Percentiles rank a stretch among this genome's conserved stretches.
phyloP scores from a whole-genome alignment of 441 rosid genomes.

The Capsella rubella region DNA sequence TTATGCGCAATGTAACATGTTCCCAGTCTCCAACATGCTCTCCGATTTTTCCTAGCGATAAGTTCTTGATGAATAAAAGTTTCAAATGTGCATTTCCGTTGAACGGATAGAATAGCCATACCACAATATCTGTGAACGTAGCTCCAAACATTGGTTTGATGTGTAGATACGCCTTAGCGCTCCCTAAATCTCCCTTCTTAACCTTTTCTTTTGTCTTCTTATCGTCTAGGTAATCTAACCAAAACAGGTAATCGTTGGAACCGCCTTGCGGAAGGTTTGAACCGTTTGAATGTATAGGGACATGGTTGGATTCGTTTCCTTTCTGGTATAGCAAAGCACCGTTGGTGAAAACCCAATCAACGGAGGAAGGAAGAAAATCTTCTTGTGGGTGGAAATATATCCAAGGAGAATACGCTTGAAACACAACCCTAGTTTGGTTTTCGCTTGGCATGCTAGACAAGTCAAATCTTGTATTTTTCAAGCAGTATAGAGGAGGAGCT shows the following conservation, averaged over 20 bases:
- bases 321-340: constrained; percentile 66
- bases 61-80: constrained; percentile 52
- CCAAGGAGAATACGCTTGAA: constrained; percentile 61
- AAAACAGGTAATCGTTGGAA: constrained; percentile 59
- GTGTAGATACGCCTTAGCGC: constrained; percentile 60
- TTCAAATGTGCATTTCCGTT: constrained; percentile 79
- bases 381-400: constrained; percentile 78
- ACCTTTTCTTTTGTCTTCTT: constrained; percentile 52
- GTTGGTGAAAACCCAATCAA: constrained; percentile 64
- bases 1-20: constrained; percentile 74
- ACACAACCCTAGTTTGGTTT: constrained; percentile 52
- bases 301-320: constrained; percentile 69
- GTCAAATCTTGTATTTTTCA: constrained; percentile 57
- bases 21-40: constrained; percentile 95
- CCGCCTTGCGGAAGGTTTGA: constrained; percentile 87
- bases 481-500: constrained; percentile 47
- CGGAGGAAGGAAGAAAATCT: constrained; percentile 66
- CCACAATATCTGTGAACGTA: constrained; percentile 74
- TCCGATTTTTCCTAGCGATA: constrained; percentile 63
- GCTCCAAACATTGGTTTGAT: constrained; percentile 78
- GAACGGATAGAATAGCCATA: constrained; percentile 83
- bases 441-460: constrained; percentile 68
- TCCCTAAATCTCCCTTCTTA: constrained; percentile 63
- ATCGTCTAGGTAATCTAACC: constrained; percentile 77
- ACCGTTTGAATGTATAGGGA: constrained; percentile 53